Base-by-base conservation (phyloP, 139 green algal species). In the Asterochloris erici region DNA sequence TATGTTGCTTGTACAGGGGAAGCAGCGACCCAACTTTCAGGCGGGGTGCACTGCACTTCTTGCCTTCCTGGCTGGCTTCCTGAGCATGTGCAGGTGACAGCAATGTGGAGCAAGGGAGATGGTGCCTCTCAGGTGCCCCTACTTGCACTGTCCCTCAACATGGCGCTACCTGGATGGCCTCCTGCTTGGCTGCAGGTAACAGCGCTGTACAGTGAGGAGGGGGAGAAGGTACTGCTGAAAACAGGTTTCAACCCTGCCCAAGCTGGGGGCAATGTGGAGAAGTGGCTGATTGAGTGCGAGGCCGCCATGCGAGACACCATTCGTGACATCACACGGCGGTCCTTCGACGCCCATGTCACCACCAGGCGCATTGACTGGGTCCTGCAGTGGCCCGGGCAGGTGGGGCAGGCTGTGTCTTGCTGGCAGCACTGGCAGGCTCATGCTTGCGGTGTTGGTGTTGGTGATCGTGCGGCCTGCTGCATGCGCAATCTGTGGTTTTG, bases 261-360 rank as follows among this genome's bases (percentile, higher is more conserved):
- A 27, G 88, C 88, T 13, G 84, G 83, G 27, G 92, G 91, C 82
- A 88, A 89, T 69, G 93, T 96, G 69, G 93, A 96, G 90, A 89
- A 89, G 12, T 96, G 93, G 93, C 87, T 96, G 16, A 94, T 95
- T 62, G 93, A 96, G 75, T 92, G 87, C 61, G 91, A 95, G 87
- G 83, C 85, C 11, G 82, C 88, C 26, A 96, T 96, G 92, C 82
- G 88, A 4, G 86, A 90, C n/a, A 91, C 84, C 24, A 54, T 96
- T 29, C 90, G 89, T 60, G 64, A 82, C 9, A 78, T 91, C 21
- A 84, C 87, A 4, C 82, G 81, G 24, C 63, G 84, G 9, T 82
- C 87, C 26, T 93, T 92, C 78, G 82, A 92, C 71, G 91, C 89
- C 15, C 94, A 94, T 82, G 86, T 86, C 13, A 87, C 73, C 70